phyloP scores from a whole-genome alignment of 768 basidiomycete genomes.

The Mycena capillaripes region DNA sequence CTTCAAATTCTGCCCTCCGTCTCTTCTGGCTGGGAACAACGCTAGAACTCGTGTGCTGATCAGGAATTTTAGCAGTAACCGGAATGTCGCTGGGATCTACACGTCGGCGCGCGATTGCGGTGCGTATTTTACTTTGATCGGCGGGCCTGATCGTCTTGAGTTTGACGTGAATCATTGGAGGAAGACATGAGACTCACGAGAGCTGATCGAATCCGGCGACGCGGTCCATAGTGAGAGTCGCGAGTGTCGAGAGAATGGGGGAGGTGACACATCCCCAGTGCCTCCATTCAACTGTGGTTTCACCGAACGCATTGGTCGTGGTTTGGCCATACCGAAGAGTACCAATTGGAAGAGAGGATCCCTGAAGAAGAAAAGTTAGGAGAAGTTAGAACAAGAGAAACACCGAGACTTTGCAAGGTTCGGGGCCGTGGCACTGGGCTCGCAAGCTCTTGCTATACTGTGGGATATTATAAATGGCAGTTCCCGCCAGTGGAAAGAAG shows the following conservation, averaged over 20 bases:
- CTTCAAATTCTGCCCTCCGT: slow-evolving; percentile 54
- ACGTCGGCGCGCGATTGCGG: slow-evolving; percentile 66
- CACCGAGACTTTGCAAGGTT: slow-evolving; percentile 63
- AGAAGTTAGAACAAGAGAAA: neutral
- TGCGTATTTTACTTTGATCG: slow-evolving; percentile 75
- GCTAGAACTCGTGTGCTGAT: neutral
- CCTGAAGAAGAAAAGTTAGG: slow-evolving; percentile 45
- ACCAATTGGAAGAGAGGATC: slow-evolving; percentile 65
- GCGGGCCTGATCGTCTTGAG: slow-evolving; percentile 53
- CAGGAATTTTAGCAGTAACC: slow-evolving; percentile 50
- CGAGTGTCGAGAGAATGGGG: slow-evolving; percentile 65
- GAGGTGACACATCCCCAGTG: slow-evolving; percentile 87
- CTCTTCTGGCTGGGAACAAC: slow-evolving; percentile 55
- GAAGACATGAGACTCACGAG: slow-evolving; percentile 55
- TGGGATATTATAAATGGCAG: neutral
- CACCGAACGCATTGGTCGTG: slow-evolving; percentile 61
- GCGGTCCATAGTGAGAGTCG: slow-evolving; percentile 54
- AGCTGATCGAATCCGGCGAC: slow-evolving; percentile 67
- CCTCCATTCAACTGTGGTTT: slow-evolving; percentile 75
- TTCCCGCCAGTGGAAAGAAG: no score
- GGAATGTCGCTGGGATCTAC: slow-evolving; percentile 75
- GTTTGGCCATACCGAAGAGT: slow-evolving; percentile 76
- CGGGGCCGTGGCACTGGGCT: slow-evolving; percentile 76
- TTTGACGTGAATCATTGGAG: neutral
- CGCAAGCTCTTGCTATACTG: slow-evolving; percentile 82